Percentiles rank a stretch among this genome's conserved stretches.
Conservation (phyloP, 805 yeast species). For the Ogataea trehalophila region DNA sequence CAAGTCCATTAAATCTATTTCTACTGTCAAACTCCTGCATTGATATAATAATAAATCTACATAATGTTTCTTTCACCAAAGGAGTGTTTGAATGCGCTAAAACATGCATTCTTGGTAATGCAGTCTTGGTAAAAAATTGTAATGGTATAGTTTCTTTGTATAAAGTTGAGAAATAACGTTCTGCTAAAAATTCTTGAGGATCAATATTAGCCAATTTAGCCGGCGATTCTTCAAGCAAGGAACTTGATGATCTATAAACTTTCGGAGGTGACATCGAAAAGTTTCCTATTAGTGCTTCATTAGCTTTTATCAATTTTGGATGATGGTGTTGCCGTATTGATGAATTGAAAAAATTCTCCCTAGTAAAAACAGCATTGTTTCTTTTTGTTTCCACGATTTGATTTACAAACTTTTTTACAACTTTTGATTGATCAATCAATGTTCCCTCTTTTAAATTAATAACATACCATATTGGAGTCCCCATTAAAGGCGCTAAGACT, state of each 20-base stretch:
- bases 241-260: not conserved
- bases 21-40: conserved; percentile 20
- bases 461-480: conserved; percentile 7
- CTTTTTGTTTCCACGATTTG: not conserved
- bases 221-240: conserved; percentile 5
- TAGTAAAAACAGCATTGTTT: not conserved
- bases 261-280: conserved; percentile 8
- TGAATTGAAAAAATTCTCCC: not conserved
- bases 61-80: conserved; percentile 16
- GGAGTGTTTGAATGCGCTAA: conserved; percentile 21
- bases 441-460: not conserved
- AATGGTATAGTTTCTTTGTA: conserved; percentile 24
- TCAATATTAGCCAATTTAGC: conserved; percentile 17
- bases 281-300: not conserved
- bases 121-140: conserved; percentile 28
- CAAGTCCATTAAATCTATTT: not conserved
- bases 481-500: conserved; percentile 3
- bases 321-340: not conserved
- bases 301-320: not conserved
- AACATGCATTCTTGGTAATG: conserved; percentile 26
- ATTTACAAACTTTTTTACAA: not conserved
- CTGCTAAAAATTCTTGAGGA: conserved; percentile 24
- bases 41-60: conserved; percentile 15
- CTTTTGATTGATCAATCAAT: not conserved
- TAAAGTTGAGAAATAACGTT: conserved; percentile 24